Percentiles rank a stretch among this genome's conserved stretches.
These are phyloP conservation scores for Vaccinium darrowii DNA, from an alignment of 148 eudicot genomes.

Conservation along the genomic window DNA sequence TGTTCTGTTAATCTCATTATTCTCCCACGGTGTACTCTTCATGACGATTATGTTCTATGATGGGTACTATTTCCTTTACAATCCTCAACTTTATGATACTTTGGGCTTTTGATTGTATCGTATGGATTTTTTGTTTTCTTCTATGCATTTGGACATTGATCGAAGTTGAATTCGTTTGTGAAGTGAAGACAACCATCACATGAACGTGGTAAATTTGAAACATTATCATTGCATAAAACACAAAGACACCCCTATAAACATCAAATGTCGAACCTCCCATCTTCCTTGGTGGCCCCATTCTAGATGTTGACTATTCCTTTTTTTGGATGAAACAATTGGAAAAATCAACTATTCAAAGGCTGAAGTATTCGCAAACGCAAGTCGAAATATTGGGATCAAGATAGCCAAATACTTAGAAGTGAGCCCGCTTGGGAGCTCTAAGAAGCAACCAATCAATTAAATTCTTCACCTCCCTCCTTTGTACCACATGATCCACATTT, in stretches of 20 bases:
- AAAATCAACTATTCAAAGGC: not conserved
- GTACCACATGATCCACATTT: not conserved
- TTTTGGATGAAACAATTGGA: not conserved
- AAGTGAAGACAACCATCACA: conserved; percentile 1
- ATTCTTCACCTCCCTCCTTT: not conserved
- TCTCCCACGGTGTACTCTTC: not conserved
- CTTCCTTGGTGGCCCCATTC: not conserved
- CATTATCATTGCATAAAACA: not conserved
- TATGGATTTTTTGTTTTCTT: not conserved
- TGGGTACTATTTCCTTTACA: not conserved
- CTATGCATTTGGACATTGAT: not conserved
- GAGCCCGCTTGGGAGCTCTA: not conserved
- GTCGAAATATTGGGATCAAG: not conserved
- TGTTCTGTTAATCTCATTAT: not conserved
- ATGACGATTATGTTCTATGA: not conserved
- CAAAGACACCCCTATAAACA: not conserved
- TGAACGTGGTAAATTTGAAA: not conserved
- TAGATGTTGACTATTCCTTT: not conserved
- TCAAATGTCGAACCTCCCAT: conserved; percentile 2
- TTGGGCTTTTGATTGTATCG: not conserved
- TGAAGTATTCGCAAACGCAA: not conserved
- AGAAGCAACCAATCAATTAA: not conserved
- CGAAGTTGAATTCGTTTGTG: not conserved
- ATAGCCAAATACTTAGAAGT: not conserved
- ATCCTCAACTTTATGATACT: not conserved